A percentile compares a stretch with the other conserved stretches of the same genome.
phyloP scores from a whole-genome alignment of 176 grass and related monocot species.

The Tillandsia fasciculata region DNA sequence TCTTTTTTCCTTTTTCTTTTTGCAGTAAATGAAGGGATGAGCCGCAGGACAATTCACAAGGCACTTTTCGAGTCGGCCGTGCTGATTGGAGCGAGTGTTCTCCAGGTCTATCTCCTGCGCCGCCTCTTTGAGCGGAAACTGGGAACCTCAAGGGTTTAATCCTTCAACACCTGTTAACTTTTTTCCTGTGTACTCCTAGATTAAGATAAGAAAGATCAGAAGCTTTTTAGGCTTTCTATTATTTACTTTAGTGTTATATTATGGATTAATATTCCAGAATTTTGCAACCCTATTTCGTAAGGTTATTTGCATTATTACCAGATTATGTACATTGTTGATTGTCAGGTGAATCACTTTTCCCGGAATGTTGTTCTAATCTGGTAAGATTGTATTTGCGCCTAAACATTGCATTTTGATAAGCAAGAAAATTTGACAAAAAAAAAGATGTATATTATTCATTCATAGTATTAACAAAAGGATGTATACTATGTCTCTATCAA shows the following conservation, averaged over 20 bases:
- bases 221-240: not conserved
- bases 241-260: not conserved
- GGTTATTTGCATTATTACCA: not conserved
- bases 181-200: not conserved
- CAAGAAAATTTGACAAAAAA: too few relatives aligned
- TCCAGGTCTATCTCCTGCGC: constrained; percentile 65
- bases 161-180: not conserved
- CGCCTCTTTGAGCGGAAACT: constrained; percentile 74
- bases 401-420: too few relatives aligned
- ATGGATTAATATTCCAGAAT: not conserved
- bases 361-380: not conserved
- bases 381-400: not conserved
- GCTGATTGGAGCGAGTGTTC: constrained; percentile 56
- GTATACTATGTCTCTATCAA: too few relatives aligned
- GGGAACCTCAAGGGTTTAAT: constrained; percentile 60
- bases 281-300: not conserved
- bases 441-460: too few relatives aligned
- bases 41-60: constrained; percentile 71
- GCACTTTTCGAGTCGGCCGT: constrained; percentile 76
- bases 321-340: not conserved
- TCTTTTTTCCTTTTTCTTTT: not conserved
- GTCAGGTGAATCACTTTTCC: not conserved
- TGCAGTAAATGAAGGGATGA: constrained; percentile 87
- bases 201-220: not conserved
- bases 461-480: too few relatives aligned